phyloP scores from a whole-genome alignment of 1,284 basidiomycete species.

The Phellinidium pouzarii region DNA sequence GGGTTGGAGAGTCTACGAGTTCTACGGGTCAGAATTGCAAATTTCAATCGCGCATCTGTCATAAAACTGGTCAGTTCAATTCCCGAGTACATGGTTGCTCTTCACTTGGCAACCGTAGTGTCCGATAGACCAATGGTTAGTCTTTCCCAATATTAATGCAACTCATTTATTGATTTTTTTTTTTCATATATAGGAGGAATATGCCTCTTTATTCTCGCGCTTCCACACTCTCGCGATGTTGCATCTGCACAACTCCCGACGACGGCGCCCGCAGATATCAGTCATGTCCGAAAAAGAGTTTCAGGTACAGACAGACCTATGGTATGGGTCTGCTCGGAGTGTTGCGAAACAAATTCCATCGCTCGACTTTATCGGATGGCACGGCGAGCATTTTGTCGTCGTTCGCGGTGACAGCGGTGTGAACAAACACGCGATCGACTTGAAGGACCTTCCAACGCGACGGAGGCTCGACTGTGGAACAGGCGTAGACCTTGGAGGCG shows the following conservation, averaged over 20 bases:
- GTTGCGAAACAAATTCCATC: conserved; percentile 43
- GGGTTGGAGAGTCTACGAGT: conserved; percentile 44
- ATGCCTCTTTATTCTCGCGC: conserved; percentile 37
- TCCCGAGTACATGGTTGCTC: conserved; percentile 44
- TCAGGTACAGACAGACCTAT: conserved; percentile 47
- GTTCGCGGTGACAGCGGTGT: conserved; percentile 30
- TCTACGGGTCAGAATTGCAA: conserved; percentile 47
- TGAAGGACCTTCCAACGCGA: conserved; percentile 56
- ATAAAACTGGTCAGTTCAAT: conserved; percentile 36
- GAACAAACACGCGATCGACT: conserved; percentile 34
- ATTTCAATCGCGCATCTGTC: conserved; percentile 35
- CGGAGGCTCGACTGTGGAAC: conserved; percentile 56
- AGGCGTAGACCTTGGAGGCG: conserved; percentile 56
- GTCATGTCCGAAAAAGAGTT: conserved; percentile 54
- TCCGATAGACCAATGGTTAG: conserved; percentile 45
- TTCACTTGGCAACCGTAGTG: conserved; percentile 43
- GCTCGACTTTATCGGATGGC: conserved; percentile 61
- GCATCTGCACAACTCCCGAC: conserved; percentile 43
- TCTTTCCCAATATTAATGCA: conserved; percentile 9
- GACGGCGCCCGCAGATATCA: conserved; percentile 47
- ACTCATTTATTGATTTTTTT: neutral
- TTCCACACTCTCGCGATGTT: conserved; percentile 51
- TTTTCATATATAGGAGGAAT: conserved; percentile 37
- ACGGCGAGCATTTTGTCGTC: conserved; percentile 61
- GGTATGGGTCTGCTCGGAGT: conserved; percentile 42